Percentiles rank a stretch among this genome's conserved stretches.
Evolutionary conservation across 371 early-diverging fungal species (phyloP).

Genomic region (Dinochytrium kinnereticum): DNA sequence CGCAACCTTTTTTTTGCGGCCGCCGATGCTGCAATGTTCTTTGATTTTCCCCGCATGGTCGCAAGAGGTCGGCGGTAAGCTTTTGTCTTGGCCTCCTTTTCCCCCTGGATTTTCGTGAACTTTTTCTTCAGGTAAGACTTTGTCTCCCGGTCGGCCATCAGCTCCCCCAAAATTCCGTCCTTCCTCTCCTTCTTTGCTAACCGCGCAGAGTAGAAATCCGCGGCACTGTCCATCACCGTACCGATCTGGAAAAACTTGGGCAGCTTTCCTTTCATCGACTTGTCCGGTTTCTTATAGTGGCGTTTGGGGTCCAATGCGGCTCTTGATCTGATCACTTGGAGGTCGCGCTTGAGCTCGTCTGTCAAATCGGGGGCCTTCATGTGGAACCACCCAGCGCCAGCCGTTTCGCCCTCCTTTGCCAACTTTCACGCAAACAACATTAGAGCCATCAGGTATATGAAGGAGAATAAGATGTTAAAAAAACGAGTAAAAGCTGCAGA

Average conservation of each 20-base stretch:
- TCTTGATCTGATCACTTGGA: slow-evolving; percentile 84
- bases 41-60: slow-evolving; percentile 6
- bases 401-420: slow-evolving; percentile 39
- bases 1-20: not conserved
- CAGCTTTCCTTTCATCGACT: slow-evolving; percentile 50
- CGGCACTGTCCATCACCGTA: slow-evolving; percentile 85
- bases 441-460: too few species aligned
- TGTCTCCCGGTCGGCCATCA: slow-evolving; percentile 77
- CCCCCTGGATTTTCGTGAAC: slow-evolving; percentile 75
- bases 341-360: slow-evolving; percentile 83
- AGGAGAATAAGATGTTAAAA: not conserved
- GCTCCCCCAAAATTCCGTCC: slow-evolving; percentile 81
- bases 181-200: slow-evolving; percentile 85
- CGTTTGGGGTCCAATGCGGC: slow-evolving; percentile 91
- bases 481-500: not conserved
- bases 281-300: slow-evolving; percentile 85
- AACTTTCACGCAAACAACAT: too few species aligned
- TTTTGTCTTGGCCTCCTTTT: slow-evolving; percentile 22
- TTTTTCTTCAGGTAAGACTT: slow-evolving; percentile 85
- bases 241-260: slow-evolving; percentile 95
- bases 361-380: slow-evolving; percentile 89
- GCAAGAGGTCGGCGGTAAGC: not conserved
- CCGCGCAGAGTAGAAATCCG: slow-evolving; percentile 86
- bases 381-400: slow-evolving; percentile 85
- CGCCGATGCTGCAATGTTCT: not conserved